Evolutionary conservation across 2,329 filamentous ascomycete genomes (phyloP), one percentile per base, ranked within the genome.

Genomic region (Rosellinia necatrix): DNA sequence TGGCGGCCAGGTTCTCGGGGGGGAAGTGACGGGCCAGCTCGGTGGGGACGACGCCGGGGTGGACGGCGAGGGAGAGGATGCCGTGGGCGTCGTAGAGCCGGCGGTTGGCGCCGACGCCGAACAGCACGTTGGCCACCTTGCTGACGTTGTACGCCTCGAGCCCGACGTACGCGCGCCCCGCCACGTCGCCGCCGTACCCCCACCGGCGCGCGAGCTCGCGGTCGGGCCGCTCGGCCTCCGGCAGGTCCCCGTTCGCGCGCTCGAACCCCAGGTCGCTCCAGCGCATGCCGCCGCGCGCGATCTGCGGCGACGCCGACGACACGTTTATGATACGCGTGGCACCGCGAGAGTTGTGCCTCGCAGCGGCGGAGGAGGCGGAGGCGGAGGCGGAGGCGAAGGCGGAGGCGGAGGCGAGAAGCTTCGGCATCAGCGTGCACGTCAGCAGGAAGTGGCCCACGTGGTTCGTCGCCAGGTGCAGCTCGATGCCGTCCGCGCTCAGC

Each of bases 371-470:
- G n/a, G n/a, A n/a, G n/a, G n/a, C n/a, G n/a, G n/a, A n/a, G n/a
- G n/a, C n/a, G n/a, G n/a, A n/a, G n/a, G n/a, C n/a, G n/a, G n/a
- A n/a, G n/a, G n/a, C n/a, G n/a, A n/a, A n/a, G n/a, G n/a, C n/a
- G n/a, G n/a, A n/a, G n/a, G 66, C 63, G 9, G 73, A 65, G 3
- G 66, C 68, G 15, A 78, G 64, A 3, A 80, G 56, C 61, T 77
- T 78, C 0, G 67, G 68, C 68, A 78, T 74, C 41, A 81, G 64
- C 17, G 78, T 65, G 58, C 77, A 77, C 12, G 75, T 74, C 30
- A 81, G 69, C 2, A 81, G 68, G 44, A 76, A 81, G 61, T 78
- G 78, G 0, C 73, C 74, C 5, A 81, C 47, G 48, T 81, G 74
- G 47, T 79, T 79, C 2, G 72, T 73, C 0, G 71, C 75, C 44